Conservation (phyloP, 495 filamentous ascomycete species). For the Talaromyces thailandensis region DNA sequence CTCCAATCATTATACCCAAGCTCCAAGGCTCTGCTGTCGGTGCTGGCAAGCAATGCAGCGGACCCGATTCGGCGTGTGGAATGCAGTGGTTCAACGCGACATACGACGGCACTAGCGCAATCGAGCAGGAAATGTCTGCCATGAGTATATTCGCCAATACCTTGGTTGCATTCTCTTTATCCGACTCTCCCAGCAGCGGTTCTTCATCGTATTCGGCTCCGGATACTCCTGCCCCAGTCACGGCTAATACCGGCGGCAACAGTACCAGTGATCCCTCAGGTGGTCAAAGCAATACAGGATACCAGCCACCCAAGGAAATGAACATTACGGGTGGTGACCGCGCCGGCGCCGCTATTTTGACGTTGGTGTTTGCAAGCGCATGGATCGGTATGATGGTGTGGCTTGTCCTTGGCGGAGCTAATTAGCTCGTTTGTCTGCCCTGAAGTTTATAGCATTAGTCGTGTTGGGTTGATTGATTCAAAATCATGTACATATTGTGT, state of each 20-base stretch:
- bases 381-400: conserved; percentile 41
- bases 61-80: conserved; percentile 44
- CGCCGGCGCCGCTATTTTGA: conserved; percentile 58
- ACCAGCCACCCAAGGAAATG: conserved; percentile 14
- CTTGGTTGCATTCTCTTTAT: conserved; percentile 35
- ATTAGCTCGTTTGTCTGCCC: not conserved
- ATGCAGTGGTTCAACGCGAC: conserved; percentile 38
- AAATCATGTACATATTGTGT: conserved; percentile 2
- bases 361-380: conserved; percentile 44
- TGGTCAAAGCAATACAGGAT: conserved; percentile 27
- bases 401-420: conserved; percentile 26
- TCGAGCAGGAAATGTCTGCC: conserved; percentile 53
- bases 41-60: conserved; percentile 52
- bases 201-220: conserved; percentile 2
- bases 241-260: conserved; percentile 52
- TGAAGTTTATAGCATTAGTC: not conserved
- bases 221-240: conserved; percentile 37
- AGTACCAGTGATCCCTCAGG: conserved; percentile 53
- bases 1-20: conserved; percentile 44
- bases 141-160: conserved; percentile 47
- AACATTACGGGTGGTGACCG: conserved; percentile 47
- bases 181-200: not conserved
- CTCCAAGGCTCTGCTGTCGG: conserved; percentile 47
- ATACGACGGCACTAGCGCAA: conserved; percentile 39
- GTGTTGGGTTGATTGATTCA: not conserved